Conservation (phyloP, 2,329 filamentous ascomycete species). For the Aureobasidium mangrovei region DNA sequence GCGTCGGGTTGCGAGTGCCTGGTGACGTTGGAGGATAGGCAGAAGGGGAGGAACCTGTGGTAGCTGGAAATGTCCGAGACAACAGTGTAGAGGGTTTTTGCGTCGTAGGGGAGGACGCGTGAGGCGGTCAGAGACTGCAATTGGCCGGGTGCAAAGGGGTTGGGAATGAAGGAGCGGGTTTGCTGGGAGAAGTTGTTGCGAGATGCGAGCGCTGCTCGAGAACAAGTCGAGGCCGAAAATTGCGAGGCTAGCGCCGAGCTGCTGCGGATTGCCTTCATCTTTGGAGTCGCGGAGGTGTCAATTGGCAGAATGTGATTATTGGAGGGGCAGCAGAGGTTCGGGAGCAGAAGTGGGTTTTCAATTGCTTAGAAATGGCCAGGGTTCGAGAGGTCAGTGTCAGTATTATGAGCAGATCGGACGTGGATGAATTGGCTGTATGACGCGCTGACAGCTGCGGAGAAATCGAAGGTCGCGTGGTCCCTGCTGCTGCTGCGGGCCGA, state of each 20-base stretch:
- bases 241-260: constrained; percentile 15
- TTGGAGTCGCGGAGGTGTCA: constrained; percentile 2
- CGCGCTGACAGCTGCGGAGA: constrained; percentile 5
- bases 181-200: constrained; percentile 12
- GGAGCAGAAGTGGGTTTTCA: background rate
- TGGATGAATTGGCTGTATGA: background rate
- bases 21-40: constrained; percentile 67
- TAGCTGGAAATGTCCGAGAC: constrained; percentile 87
- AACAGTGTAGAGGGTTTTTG: constrained; percentile 64
- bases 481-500: background rate
- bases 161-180: constrained; percentile 36
- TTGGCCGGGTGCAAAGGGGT: constrained; percentile 47
- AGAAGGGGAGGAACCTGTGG: constrained; percentile 84
- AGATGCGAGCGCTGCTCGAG: constrained; percentile 3
- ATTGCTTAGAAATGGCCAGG: background rate
- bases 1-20: constrained; percentile 53
- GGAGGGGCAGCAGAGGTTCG: background rate
- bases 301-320: background rate
- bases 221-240: background rate
- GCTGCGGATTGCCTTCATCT: constrained; percentile 23
- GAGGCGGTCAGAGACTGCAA: constrained; percentile 60
- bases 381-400: background rate
- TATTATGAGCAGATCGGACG: background rate
- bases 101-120: constrained; percentile 68
- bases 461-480: background rate